phyloP scores from a whole-genome alignment of 805 yeast genomes.

The Hermanozyma aechmeae region DNA sequence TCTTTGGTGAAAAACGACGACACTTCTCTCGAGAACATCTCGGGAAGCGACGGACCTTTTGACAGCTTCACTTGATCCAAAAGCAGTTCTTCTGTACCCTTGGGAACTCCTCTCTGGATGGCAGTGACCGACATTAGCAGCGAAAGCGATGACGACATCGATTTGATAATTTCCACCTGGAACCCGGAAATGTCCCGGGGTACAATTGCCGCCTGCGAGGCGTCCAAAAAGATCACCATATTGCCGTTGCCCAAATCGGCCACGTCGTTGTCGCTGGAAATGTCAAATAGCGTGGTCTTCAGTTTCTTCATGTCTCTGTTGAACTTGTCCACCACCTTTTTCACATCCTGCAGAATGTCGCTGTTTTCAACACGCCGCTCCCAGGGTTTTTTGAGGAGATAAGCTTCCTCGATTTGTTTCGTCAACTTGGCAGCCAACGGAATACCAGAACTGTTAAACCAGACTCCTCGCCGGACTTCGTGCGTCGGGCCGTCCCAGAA shows the following conservation, averaged over 20 bases:
- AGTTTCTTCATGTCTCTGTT: slow-evolving; percentile 7
- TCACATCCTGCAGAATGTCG: too few relatives aligned
- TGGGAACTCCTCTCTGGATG: slow-evolving; percentile 42
- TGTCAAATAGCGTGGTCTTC: slow-evolving; percentile 6
- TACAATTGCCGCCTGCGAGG: slow-evolving; percentile 37
- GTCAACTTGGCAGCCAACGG: slow-evolving; percentile 49
- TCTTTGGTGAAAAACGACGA: slow-evolving; percentile 10
- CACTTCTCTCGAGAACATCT: slow-evolving; percentile 22
- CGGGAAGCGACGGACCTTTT: slow-evolving; percentile 25
- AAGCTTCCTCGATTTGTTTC: slow-evolving; percentile 51
- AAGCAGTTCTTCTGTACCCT: slow-evolving; percentile 20
- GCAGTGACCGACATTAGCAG: slow-evolving; percentile 39
- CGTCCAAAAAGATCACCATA: slow-evolving; percentile 31
- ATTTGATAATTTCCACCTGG: slow-evolving; percentile 27
- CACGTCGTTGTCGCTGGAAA: slow-evolving; percentile 19
- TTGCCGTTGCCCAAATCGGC: slow-evolving; percentile 23
- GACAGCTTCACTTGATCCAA: slow-evolving; percentile 22
- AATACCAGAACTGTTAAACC: slow-evolving; percentile 57
- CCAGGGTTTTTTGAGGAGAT: slow-evolving; percentile 27
- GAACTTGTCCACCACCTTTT: slow-evolving; percentile 12
- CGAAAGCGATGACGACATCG: too few relatives aligned
- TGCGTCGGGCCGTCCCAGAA: slow-evolving; percentile 87
- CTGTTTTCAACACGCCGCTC: too few relatives aligned
- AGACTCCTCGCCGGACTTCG: slow-evolving; percentile 74
- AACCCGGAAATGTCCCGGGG: slow-evolving; percentile 33